Evolutionary conservation across 345 rosid genomes (phyloP).

Genomic region (Reutealis trisperma): DNA sequence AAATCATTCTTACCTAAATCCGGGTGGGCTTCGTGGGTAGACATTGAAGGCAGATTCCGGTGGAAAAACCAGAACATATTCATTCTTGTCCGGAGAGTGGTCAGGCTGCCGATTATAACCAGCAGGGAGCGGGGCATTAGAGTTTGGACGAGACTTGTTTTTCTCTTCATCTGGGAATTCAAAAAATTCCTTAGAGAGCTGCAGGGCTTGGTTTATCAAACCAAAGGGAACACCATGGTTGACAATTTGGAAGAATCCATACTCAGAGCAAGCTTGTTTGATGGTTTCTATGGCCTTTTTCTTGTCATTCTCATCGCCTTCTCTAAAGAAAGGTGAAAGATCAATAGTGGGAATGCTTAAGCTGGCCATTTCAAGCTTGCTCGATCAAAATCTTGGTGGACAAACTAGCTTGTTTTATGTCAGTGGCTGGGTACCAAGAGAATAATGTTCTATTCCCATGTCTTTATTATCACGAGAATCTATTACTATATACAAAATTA

Average conservation of each 20-base stretch:
- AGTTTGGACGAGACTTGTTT: conserved; percentile 25
- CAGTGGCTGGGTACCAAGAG: too few species aligned
- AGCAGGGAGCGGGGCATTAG: conserved; percentile 44
- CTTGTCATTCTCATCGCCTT: conserved; percentile 35
- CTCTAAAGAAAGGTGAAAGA: conserved; percentile 43
- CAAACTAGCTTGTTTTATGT: too few species aligned
- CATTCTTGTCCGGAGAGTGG: conserved; percentile 45
- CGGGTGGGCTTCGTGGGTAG: conserved; percentile 45
- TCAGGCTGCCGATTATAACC: conserved; percentile 44
- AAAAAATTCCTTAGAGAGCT: conserved; percentile 46
- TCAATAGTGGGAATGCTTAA: conserved; percentile 41
- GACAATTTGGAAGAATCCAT: conserved; percentile 55
- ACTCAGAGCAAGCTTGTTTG: conserved; percentile 39
- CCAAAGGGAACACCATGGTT: conserved; percentile 47
- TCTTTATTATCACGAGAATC: too few species aligned
- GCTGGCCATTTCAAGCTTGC: background rate
- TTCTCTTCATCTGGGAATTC: conserved; percentile 41
- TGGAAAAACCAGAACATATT: conserved; percentile 43
- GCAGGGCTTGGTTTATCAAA: conserved; percentile 37
- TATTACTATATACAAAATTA: too few species aligned
- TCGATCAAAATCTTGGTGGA: background rate
- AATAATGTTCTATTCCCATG: too few species aligned
- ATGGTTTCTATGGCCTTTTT: conserved; percentile 39
- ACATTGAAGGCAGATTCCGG: conserved; percentile 47
- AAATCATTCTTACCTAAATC: conserved; percentile 34